Evolutionary conservation across 2,329 filamentous ascomycete genomes (phyloP).

Genomic region (Fusarium floridanum): DNA sequence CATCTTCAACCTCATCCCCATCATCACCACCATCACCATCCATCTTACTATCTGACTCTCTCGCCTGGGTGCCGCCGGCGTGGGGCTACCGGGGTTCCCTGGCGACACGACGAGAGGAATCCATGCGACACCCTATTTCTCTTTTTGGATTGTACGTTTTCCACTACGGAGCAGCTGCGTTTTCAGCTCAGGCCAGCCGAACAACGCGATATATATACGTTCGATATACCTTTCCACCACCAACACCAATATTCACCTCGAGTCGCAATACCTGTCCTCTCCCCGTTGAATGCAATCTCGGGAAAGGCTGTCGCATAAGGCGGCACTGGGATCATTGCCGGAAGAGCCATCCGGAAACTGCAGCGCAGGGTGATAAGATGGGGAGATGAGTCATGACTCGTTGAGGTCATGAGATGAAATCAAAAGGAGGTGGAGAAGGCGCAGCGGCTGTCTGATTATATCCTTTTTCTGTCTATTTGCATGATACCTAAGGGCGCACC

Average conservation of each 20-base stretch:
- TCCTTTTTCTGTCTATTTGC: slow-evolving; percentile 29
- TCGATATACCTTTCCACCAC: slow-evolving; percentile 15
- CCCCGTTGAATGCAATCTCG: slow-evolving; percentile 3
- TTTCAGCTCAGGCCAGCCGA: slow-evolving; percentile 11
- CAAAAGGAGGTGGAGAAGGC: slow-evolving; percentile 23
- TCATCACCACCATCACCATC: neutral
- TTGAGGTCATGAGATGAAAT: slow-evolving; percentile 13
- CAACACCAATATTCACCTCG: neutral
- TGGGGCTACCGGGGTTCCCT: slow-evolving; percentile 1
- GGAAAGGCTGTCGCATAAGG: slow-evolving; percentile 4
- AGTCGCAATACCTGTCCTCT: neutral
- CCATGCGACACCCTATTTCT: neutral
- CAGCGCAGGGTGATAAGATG: slow-evolving; percentile 14
- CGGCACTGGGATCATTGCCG: slow-evolving; percentile 4
- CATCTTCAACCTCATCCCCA: neutral
- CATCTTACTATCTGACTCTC: neutral
- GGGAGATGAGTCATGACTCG: slow-evolving; percentile 27
- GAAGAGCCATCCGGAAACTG: slow-evolving; percentile 2
- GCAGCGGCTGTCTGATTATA: slow-evolving; percentile 23
- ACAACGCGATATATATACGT: slow-evolving; percentile 4
- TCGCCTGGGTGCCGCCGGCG: neutral
- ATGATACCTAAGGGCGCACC: slow-evolving; percentile 43
- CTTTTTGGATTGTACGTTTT: slow-evolving; percentile 14
- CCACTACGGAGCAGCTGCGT: neutral
- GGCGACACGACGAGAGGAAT: neutral